phyloP scores from a whole-genome alignment of 345 rosid genomes.

The Anastatica hierochuntica region DNA sequence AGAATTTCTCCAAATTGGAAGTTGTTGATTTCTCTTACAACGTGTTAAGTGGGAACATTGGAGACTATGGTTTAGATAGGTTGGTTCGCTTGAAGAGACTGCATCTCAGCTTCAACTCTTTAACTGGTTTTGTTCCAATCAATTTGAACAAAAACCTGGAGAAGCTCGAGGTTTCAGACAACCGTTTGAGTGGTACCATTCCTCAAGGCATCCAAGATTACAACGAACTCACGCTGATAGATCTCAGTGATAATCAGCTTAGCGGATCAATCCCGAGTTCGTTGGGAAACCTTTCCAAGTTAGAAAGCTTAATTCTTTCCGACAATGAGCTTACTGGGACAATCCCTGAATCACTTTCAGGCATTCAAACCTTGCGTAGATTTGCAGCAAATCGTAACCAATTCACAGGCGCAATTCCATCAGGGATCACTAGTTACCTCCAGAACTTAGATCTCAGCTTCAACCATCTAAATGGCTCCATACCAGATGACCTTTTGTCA shows the following conservation, averaged over 20 bases:
- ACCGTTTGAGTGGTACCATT: conserved; percentile 30
- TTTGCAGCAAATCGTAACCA: conserved; percentile 55
- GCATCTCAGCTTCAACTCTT: conserved; percentile 31
- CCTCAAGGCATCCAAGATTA: conserved; percentile 34
- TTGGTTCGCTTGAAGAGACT: conserved; percentile 39
- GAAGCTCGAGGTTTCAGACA: conserved; percentile 42
- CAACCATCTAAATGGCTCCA: conserved; percentile 33
- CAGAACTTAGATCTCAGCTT: conserved; percentile 48
- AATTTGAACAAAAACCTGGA: conserved; percentile 30
- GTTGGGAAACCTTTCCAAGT: conserved; percentile 38
- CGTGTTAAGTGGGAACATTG: conserved; percentile 21
- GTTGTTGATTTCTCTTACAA: conserved; percentile 56
- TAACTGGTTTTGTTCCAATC: conserved; percentile 40
- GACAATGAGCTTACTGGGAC: conserved; percentile 32
- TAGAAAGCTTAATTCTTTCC: conserved; percentile 45
- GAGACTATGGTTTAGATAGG: conserved; percentile 33
- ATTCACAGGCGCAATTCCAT: conserved; percentile 42
- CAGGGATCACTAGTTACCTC: conserved; percentile 38
- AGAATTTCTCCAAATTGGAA: conserved; percentile 40
- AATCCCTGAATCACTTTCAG: conserved; percentile 38
- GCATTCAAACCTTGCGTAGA: conserved; percentile 32
- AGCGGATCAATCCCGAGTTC: conserved; percentile 39
- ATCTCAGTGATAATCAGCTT: conserved; percentile 44
- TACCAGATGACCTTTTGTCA: conserved; percentile 43
- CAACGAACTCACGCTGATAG: conserved; percentile 32